Evolutionary conservation across 2,329 filamentous ascomycete genomes (phyloP).

Genomic region (Pseudocercospora eumusae): DNA sequence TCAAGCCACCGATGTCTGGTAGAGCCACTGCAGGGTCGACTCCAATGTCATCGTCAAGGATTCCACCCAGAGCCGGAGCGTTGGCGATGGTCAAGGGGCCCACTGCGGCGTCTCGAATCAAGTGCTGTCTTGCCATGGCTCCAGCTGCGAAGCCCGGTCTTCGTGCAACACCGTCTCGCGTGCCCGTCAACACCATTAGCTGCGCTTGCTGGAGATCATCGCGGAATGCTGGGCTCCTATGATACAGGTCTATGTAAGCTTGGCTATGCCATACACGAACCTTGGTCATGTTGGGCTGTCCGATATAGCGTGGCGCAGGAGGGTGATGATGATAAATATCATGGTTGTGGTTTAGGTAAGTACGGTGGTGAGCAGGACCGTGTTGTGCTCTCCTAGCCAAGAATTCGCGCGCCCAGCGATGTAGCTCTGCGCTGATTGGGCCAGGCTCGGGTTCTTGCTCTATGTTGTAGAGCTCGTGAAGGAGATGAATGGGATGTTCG

Average conservation of each 20-base stretch:
- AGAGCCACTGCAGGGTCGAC: background rate
- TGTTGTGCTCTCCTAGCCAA: slow-evolving; percentile 19
- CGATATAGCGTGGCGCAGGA: background rate
- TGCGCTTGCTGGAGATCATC: slow-evolving; percentile 14
- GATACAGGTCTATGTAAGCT: slow-evolving; percentile 4
- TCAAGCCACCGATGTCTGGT: background rate
- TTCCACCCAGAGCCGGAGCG: background rate
- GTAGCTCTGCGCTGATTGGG: slow-evolving; percentile 33
- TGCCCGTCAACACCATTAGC: background rate
- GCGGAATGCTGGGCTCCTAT: slow-evolving; percentile 15
- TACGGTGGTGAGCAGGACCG: background rate
- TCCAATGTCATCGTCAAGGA: background rate
- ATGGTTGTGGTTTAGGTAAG: background rate
- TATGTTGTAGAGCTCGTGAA: slow-evolving; percentile 41
- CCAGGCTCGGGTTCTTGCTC: slow-evolving; percentile 11
- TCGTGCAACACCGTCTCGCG: background rate
- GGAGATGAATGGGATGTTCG: slow-evolving; percentile 42
- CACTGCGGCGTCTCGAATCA: background rate
- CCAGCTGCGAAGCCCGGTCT: background rate
- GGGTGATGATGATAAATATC: background rate
- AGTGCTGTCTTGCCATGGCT: background rate
- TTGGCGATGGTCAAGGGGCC: background rate
- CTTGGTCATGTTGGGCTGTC: slow-evolving; percentile 12
- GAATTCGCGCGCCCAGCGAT: slow-evolving; percentile 33
- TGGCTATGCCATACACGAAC: slow-evolving; percentile 10